Base-by-base conservation (phyloP, 1,284 basidiomycete species). In the Cryptococcus sp. region DNA sequence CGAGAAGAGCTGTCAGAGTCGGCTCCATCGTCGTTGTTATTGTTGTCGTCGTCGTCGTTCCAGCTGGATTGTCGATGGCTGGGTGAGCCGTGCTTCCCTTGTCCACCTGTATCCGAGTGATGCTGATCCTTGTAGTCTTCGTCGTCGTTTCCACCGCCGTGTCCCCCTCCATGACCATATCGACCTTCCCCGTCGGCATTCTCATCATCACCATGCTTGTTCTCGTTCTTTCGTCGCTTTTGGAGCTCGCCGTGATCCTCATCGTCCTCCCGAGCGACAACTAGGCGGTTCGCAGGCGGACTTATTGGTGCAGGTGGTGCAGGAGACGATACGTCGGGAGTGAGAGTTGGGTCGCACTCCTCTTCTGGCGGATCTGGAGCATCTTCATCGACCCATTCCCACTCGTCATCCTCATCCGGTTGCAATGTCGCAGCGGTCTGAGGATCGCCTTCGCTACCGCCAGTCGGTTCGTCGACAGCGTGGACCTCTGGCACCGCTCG, bases 401-500 rank as follows among this genome's bases (percentile, higher is more conserved):
- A 44, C 22, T 44, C 42, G 21, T 23, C 26, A 23, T 44, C 42
- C 16, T 44, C 42, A 2, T 34, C 23, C 14, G 22, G 6, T 10
- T 39, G n/a, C 12, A 16, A 19, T 39, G 34, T 37, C 36, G 36
- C 36, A 7, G 36, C 9, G 11, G n/a, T n/a, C n/a, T n/a, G n/a
- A n/a, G n/a, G n/a, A n/a, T n/a, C n/a, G n/a, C n/a, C n/a, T n/a
- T n/a, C n/a, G n/a, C n/a, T n/a, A n/a, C n/a, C n/a, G n/a, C n/a
- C n/a, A n/a, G n/a, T n/a, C n/a, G n/a, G n/a, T n/a, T n/a, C n/a
- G n/a, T n/a, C n/a, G n/a, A n/a, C n/a, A n/a, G n/a, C n/a, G n/a
- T n/a, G n/a, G n/a, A n/a, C n/a, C n/a, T 93, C 89, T 1, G 93
- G 94, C n/a, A 84, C 88, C 53, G 91, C 94, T 0, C 81, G 83